Evolutionary conservation across 257 asterid genomes (phyloP).

Genomic region (Paraleonurus japonicus): DNA sequence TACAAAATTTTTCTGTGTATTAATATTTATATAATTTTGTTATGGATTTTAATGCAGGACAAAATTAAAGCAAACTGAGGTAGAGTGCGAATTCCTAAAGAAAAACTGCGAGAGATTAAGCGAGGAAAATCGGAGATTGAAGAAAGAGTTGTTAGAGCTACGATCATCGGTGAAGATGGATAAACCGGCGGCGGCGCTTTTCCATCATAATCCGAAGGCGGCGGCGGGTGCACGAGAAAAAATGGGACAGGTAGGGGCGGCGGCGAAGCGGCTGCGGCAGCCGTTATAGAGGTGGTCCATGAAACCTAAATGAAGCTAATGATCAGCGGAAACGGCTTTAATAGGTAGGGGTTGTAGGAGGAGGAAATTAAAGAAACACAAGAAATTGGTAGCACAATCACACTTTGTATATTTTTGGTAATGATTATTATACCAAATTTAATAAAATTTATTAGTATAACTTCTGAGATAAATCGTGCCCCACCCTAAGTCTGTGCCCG

Average conservation of each 20-base stretch:
- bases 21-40: neutral
- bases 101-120: slow-evolving; percentile 51
- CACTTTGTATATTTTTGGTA: slow-evolving; percentile 29
- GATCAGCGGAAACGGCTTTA: slow-evolving; percentile 30
- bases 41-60: slow-evolving; percentile 43
- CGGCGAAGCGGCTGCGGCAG: slow-evolving; percentile 25
- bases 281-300: slow-evolving; percentile 37
- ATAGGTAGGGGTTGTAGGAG: slow-evolving; percentile 35
- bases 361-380: slow-evolving; percentile 2
- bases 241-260: slow-evolving; percentile 36
- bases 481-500: slow-evolving; percentile 1
- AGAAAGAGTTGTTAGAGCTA: slow-evolving; percentile 56
- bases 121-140: slow-evolving; percentile 57
- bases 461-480: neutral
- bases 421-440: slow-evolving; percentile 26
- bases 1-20: no score
- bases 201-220: slow-evolving; percentile 18
- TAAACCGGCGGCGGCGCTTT: slow-evolving; percentile 18
- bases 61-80: slow-evolving; percentile 79
- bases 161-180: slow-evolving; percentile 34
- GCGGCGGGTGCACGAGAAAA: slow-evolving; percentile 24
- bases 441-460: slow-evolving; percentile 11
- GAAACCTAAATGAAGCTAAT: slow-evolving; percentile 22
- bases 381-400: neutral
- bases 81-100: slow-evolving; percentile 64